These are phyloP conservation scores for Fusarium pseudonygamai DNA, from an alignment of 2,329 filamentous ascomycete species.

Conservation along the genomic window DNA sequence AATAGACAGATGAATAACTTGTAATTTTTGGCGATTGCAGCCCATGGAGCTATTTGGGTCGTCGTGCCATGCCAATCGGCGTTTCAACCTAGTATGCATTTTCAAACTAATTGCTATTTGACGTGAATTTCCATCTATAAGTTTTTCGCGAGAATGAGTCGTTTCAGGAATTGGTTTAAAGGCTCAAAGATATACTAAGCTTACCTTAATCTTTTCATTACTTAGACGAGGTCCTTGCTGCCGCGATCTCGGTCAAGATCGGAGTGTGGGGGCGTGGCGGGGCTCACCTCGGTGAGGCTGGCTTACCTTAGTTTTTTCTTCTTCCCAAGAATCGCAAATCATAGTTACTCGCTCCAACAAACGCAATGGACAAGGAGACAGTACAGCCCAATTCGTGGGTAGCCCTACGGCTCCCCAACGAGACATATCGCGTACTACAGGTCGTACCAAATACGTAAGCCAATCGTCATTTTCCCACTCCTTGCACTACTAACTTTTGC, in stretches of 20 bases:
- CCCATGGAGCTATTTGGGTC: background rate
- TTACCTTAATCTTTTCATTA: background rate
- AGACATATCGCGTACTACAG: slow-evolving; percentile 65
- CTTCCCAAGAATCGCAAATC: slow-evolving; percentile 18
- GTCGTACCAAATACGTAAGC: slow-evolving; percentile 68
- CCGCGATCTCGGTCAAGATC: slow-evolving; percentile 26
- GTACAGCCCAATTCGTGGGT: slow-evolving; percentile 68
- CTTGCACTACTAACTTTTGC: slow-evolving; percentile 38
- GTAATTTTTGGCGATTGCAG: background rate
- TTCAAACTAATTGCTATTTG: background rate
- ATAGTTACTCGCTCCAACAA: slow-evolving; percentile 6
- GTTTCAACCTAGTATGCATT: too few relatives aligned
- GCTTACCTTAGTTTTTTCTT: slow-evolving; percentile 40
- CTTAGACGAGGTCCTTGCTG: background rate
- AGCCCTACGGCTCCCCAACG: slow-evolving; percentile 67
- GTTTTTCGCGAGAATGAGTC: background rate
- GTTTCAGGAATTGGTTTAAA: too few relatives aligned
- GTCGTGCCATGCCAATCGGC: too few relatives aligned
- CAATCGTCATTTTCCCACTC: background rate
- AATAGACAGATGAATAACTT: background rate
- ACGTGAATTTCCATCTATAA: background rate
- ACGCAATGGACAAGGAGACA: slow-evolving; percentile 45
- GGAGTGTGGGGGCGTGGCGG: slow-evolving; percentile 33
- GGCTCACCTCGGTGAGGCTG: slow-evolving; percentile 46
- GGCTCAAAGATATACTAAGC: too few relatives aligned